Base-by-base conservation (phyloP, 768 basidiomycete genomes). In the Termitomyces eurrhizus region DNA sequence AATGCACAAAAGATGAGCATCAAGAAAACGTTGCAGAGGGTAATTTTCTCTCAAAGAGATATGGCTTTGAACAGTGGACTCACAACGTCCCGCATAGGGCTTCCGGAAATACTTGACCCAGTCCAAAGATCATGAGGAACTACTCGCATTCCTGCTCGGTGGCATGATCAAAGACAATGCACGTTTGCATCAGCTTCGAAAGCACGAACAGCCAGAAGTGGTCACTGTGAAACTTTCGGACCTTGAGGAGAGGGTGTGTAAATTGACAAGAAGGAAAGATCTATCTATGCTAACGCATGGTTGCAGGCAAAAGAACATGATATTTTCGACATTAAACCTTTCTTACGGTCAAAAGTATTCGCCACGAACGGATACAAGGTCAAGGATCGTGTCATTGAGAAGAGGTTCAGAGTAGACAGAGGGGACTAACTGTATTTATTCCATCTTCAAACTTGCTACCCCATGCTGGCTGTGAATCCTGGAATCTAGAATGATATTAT, bases 1-100 rank as follows among this genome's bases (percentile, higher is more conserved):
- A 95, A 76, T 65, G 91, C 97, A 32, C 97, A 99, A 73, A 99
- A 99, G 80, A 89, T 95, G 83, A 93, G 92, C 60, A 96, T 98
- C 78, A 98, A 98, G 82, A 97, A 94, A 78, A 95, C 95, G 3
- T 78, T 99, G 49, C 94, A 99, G 74, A 82, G 97, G 68, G 96
- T 96, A 66, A 87, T 80, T 14, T 8, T 55, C 44, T 24, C 52
- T 53, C 42, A 36, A 36, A 21, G 41, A 48, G 7, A 26, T 7
- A 33, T 26, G 9, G 9, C 6, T 41, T 35, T 4, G n/a, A 29
- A 39, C 14, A 14, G n/a, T 8, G n/a, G n/a, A n/a, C n/a, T n/a
- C n/a, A n/a, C n/a, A n/a, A n/a, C n/a, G n/a, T n/a, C n/a, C n/a
- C n/a, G n/a, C n/a, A n/a, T n/a, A n/a, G n/a, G n/a, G n/a, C n/a